phyloP scores from a whole-genome alignment of 1,284 basidiomycete genomes.

The Filobasidium uniguttulatum region DNA sequence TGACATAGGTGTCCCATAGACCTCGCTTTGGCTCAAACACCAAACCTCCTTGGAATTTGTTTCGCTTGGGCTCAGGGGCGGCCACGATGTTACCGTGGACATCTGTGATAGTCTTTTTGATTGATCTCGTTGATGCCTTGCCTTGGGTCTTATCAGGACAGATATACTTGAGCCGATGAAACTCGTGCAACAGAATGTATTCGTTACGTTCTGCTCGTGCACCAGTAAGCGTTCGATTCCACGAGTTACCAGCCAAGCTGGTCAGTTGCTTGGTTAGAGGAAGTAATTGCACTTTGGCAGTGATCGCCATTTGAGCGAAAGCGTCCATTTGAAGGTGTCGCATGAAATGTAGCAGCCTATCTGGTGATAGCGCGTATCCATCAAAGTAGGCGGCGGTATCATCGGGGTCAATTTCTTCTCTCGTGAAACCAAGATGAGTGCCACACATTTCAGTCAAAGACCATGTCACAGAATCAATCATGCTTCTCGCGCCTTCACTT shows the following conservation, averaged over 20 bases:
- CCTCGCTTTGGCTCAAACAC: conserved; percentile 96
- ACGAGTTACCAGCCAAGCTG: conserved; percentile 93
- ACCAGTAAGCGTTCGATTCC: conserved; percentile 90
- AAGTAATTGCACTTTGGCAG: conserved; percentile 74
- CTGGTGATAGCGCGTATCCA: conserved; percentile 60
- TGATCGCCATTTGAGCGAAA: conserved; percentile 91
- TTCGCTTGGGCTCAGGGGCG: conserved; percentile 58
- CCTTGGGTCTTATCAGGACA: conserved; percentile 88
- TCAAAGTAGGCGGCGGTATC: conserved; percentile 89
- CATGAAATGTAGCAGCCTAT: conserved; percentile 72
- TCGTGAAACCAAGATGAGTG: conserved; percentile 68
- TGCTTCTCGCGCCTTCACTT: conserved; percentile 87
- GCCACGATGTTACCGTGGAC: conserved; percentile 48
- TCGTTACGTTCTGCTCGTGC: conserved; percentile 97
- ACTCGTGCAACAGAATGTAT: conserved; percentile 96
- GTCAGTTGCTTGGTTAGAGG: conserved; percentile 87
- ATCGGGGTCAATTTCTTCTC: conserved; percentile 90
- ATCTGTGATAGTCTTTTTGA: conserved; percentile 30
- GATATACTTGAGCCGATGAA: conserved; percentile 89
- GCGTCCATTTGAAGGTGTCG: conserved; percentile 86
- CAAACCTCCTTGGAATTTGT: conserved; percentile 97
- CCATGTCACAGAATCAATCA: conserved; percentile 95
- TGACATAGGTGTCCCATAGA: conserved; percentile 89
- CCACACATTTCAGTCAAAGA: conserved; percentile 92
- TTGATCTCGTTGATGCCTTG: conserved; percentile 51